Base-by-base conservation (phyloP, 371 early-diverging fungal genomes). In the Hamiltosporidium tvaerminnensis region DNA sequence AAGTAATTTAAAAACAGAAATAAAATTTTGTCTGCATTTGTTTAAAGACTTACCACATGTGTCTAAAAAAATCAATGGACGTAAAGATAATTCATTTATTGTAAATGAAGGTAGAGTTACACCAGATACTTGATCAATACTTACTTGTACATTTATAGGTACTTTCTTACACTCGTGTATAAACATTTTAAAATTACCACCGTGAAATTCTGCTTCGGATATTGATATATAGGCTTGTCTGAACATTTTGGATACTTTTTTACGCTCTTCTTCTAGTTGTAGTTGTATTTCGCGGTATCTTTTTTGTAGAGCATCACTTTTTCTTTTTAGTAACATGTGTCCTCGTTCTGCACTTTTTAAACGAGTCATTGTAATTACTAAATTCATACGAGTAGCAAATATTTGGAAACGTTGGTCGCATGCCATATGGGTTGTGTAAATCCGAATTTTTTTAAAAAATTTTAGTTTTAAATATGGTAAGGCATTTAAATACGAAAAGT, bases 321-420 rank as follows among this genome's bases (percentile, higher is more conserved):
- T 80, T 53, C 69, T 41, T 56, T 80, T 76, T 14, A 80, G 61
- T 57, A 98, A 85, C 16, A 87, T 87, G 77, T 95, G 92, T 33
- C 99, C 99, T 4, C 89, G 95, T 72, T 92, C 88, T 16, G 96
- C 96, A 12, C 92, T 93, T 81, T 93, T 93, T 39, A 93, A 81
- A 67, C 89, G 86, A 35, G 82, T 80, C 82, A 94, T 92, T 84
- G 93, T 90, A 70, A 82, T 83, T 50, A 87, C 87, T 59, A 90
- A 76, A 50, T 89, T 89, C 92, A 88, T 89, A 39, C 76, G 47
- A 53, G 79, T 79, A 4, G 79, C 73, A 69, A 79, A 76, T 9
- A 76, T 57, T n/a, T 67, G 57, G 34, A 76, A 53, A 53, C 70
- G 66, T 50, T 73, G 60, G 48, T 69, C 66, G 53, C 23, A 5